Evolutionary conservation across 2,329 filamentous ascomycete species (phyloP).

Genomic region (Arthrobotrys sphaeroides): DNA sequence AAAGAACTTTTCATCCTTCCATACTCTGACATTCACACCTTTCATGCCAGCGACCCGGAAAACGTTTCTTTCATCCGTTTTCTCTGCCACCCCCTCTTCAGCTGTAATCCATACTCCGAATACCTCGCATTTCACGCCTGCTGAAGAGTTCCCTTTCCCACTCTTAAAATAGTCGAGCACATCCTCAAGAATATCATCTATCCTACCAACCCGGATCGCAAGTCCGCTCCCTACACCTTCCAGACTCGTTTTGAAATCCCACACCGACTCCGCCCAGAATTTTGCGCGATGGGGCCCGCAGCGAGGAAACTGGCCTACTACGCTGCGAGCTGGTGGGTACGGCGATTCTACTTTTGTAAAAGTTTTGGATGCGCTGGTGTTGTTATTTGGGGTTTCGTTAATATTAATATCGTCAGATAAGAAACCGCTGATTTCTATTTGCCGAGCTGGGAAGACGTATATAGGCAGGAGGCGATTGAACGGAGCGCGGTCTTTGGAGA

Average conservation of each 20-base stretch:
- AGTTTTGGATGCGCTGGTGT: background rate
- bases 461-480: conserved; percentile 75
- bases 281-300: conserved; percentile 77
- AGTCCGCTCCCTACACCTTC: conserved; percentile 71
- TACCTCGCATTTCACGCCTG: conserved; percentile 62
- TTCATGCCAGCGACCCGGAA: conserved; percentile 66
- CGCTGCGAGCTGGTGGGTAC: conserved; percentile 74
- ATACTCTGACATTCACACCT: conserved; percentile 71
- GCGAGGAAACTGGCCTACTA: conserved; percentile 75
- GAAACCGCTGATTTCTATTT: conserved; percentile 79
- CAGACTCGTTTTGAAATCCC: conserved; percentile 74
- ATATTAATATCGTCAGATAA: conserved; percentile 61
- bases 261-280: conserved; percentile 77
- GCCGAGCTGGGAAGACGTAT: conserved; percentile 74
- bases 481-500: conserved; percentile 16
- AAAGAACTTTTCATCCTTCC: conserved; percentile 80
- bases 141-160: conserved; percentile 56
- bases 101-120: conserved; percentile 77
- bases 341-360: conserved; percentile 65
- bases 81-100: conserved; percentile 76
- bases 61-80: conserved; percentile 70
- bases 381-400: background rate
- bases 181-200: conserved; percentile 69
- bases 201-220: conserved; percentile 68
- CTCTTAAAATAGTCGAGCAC: conserved; percentile 66